Evolutionary conservation across 2,329 filamentous ascomycete species (phyloP).

Genomic region (Scopulariopsis brevicaulis): DNA sequence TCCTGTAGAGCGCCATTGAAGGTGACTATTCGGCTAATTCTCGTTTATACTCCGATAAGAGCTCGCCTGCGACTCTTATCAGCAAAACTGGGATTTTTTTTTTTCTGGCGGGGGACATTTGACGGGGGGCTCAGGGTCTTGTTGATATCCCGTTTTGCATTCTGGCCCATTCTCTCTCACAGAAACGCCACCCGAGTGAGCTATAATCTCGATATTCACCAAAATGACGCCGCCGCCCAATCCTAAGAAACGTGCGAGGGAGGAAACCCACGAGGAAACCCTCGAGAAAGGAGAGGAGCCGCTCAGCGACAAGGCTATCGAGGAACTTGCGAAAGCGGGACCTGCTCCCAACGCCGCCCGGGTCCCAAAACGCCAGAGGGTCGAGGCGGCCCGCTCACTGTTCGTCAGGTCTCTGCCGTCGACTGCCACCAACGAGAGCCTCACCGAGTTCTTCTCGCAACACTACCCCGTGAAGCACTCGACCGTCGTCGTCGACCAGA

Average conservation of each 20-base stretch:
- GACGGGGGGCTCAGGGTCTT: not conserved
- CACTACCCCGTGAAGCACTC: constrained; percentile 93
- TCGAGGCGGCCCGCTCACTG: constrained; percentile 58
- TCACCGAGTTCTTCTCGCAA: constrained; percentile 87
- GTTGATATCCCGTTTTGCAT: not conserved
- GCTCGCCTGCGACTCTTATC: not conserved
- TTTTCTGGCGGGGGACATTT: not conserved
- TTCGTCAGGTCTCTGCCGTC: constrained; percentile 84
- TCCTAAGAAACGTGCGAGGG: constrained; percentile 22
- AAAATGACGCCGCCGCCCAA: constrained; percentile 17
- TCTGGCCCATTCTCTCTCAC: not conserved
- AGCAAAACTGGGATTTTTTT: not conserved
- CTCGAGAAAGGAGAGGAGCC: constrained; percentile 1
- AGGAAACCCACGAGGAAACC: constrained; percentile 20
- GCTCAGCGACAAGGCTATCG: constrained; percentile 13
- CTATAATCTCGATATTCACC: not conserved
- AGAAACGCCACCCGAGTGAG: not conserved
- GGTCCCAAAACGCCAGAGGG: constrained; percentile 41
- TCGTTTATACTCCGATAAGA: constrained; percentile 7
- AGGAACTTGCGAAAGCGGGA: constrained; percentile 18
- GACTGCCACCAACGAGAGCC: constrained; percentile 64
- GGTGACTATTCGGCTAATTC: not conserved
- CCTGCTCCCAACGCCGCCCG: constrained; percentile 11
- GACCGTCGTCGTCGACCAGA: constrained; percentile 76
- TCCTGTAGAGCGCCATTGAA: not conserved